Base-by-base conservation (phyloP, 345 rosid genomes). In the Brassica carinata region DNA sequence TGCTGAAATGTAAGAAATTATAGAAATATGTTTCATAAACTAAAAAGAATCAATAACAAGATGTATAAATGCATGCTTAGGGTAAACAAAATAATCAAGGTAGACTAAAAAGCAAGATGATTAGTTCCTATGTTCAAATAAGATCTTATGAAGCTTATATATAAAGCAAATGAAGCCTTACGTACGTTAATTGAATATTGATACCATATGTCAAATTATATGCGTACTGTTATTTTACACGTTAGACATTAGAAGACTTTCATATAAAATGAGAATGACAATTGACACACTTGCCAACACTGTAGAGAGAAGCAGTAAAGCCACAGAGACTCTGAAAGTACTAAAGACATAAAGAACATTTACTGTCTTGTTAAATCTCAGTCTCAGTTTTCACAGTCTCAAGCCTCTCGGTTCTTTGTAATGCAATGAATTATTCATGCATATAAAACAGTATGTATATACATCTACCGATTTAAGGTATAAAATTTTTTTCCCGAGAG, bases 321-420 rank as follows among this genome's bases (percentile, higher is more conserved):
- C 62, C 74, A 88, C 93, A 87, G 92, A 83, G 87, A 89, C 86
- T 88, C 84, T 81, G 74, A 90, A 80, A 87, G 91, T 83, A 83
- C 76, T 61, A 81, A 83, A 87, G 81, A 81, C 92, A 91, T 57
- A 88, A 87, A 86, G 98, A 90, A 91, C 90, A 85, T 85, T 85
- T 86, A 74, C 74, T 80, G 91, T 85, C 85, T 87, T 80, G 93
- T 85, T 90, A 84, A 87, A 88, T 90, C 92, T 75, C 70, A 79
- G 74, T 67, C 76, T 77, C 66, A 69, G 84, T 72, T 68, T 73
- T 72, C 71, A 84, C 82, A 88, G 86, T 82, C 83, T 81, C 85
- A 83, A 79, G 66, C 77, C 75, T 83, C 88, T 81, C 91, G 82
- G 90, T 85, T 72, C 69, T 81, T 81, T 72, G 73, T 76, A 76